A percentile compares a stretch with the other conserved stretches of the same genome.
Evolutionary conservation across 306 rosid genomes (phyloP).

Genomic region (Cucumis sativus): DNA sequence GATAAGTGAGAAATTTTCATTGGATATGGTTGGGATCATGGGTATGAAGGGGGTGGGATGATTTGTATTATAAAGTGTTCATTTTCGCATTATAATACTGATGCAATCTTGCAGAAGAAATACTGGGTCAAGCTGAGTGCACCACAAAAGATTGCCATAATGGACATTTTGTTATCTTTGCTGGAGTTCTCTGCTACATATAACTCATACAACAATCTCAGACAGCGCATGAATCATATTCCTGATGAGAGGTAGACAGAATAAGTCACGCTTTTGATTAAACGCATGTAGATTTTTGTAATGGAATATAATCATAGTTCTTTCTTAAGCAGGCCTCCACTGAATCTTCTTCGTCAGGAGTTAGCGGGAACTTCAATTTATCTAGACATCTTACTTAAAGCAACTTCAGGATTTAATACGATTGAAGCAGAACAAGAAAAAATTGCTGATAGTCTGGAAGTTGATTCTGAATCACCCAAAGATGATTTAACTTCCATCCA

Average conservation of each 20-base stretch:
- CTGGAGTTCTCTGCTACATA: slow-evolving; percentile 90
- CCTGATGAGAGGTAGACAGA: slow-evolving; percentile 60
- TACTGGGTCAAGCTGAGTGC: slow-evolving; percentile 79
- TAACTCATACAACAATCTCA: slow-evolving; percentile 74
- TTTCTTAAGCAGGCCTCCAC: slow-evolving; percentile 77
- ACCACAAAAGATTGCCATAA: slow-evolving; percentile 55
- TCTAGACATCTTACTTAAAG: slow-evolving; percentile 74
- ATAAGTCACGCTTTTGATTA: not conserved
- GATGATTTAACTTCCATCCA: slow-evolving; percentile 20
- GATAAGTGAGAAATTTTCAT: not conserved
- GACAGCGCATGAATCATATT: slow-evolving; percentile 83
- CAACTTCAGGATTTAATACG: slow-evolving; percentile 46
- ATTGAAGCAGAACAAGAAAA: slow-evolving; percentile 21
- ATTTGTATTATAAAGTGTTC: not conserved
- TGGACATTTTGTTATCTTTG: slow-evolving; percentile 73
- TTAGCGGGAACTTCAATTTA: slow-evolving; percentile 70
- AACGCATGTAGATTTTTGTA: not conserved
- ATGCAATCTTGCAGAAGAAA: slow-evolving; percentile 58
- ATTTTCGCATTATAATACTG: slow-evolving; percentile 11
- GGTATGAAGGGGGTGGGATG: not conserved
- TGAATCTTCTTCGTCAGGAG: slow-evolving; percentile 96
- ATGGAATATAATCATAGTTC: slow-evolving; percentile 10
- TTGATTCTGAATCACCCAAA: slow-evolving; percentile 16
- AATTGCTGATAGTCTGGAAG: slow-evolving; percentile 21
- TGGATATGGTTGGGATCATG: not conserved